Base-by-base conservation (phyloP, 2,329 filamentous ascomycete species). In the Rhynchosporium secalis region DNA sequence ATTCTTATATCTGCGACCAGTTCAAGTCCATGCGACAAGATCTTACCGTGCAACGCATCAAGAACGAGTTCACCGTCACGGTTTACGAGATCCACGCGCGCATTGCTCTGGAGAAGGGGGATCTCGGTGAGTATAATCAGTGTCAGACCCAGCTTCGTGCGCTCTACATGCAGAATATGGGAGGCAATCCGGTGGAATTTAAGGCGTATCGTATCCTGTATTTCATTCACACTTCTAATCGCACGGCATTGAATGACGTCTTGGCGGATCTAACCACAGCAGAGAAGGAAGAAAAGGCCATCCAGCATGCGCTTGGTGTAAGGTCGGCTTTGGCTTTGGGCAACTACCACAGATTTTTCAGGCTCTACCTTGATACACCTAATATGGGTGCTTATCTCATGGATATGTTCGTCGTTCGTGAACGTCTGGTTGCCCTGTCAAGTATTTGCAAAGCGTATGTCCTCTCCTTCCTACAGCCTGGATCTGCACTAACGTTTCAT, bases 61-160 rank as follows among this genome's bases (percentile, higher is more conserved):
- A 92, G 79, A 96, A 92, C 77, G 91, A 96, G 58, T 98, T 99
- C 75, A 98, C 95, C 31, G 93, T 98, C 67, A 89, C 85, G 66
- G 95, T 97, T 54, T 99, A 99, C 78, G 95, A 99, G 79, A 96
- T 94, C 65, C 95, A 99, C 79, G 95, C 94, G 67, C 89, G 95
- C 65, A 98, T 99, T 78, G 95, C 95, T 70, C 83, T 99, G 78
- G 94, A 99, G 79, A 97, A 96, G 84, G 92, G 91, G 79, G 95
- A 99, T 82, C 86, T 98, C 81, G 94, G 95, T 99, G 95, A 99
- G 95, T 99, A 99, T 95, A 99, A 99, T 82, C 95, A 99, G 84
- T 99, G 95, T 79, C 95, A 99, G 82, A 98, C 95, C 73, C 95
- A 99, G 80, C 83, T 99, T 75, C 91, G 92, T 77, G 92, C 90